Evolutionary conservation across 2,329 filamentous ascomycete genomes (phyloP), one percentile per base, ranked within the genome.

Genomic region (Neofusicoccum parvum): DNA sequence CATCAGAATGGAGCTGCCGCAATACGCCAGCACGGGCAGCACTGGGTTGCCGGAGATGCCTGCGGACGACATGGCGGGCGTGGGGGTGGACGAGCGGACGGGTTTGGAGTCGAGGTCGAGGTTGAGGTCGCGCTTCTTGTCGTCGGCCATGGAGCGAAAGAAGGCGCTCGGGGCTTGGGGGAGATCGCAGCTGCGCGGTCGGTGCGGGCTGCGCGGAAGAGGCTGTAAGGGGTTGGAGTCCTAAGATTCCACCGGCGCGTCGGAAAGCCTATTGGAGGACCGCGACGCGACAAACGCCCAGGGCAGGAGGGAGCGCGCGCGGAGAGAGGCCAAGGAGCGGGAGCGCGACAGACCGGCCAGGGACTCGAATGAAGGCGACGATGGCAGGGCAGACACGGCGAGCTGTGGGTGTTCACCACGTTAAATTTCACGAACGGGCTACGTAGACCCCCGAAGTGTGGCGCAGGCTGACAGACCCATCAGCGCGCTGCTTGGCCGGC

Each of bases 1-100:
- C 95, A 99, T 99, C 79, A 94, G 87, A 76, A 99, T 99, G n/a
- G 94, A 97, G 62, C 94, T 92, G 73, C 91, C 84, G 80, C 95
- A 99, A 84, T 99, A 99, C 56, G 92, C 88, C 70, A 96, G 76
- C 72, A 99, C 91, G 23, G 94, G 93, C 54, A 95, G 77, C 51
- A 87, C 82, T 15, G 93, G 92, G 79, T 88, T 95, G 80, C 93
- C 92, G 73, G 89, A 92, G 48, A 17, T 73, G 69, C 7, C 63
- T 32, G 53, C 77, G 72, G 82, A 78, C 74, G 77, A 75, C 79
- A 79, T 69, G 75, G 76, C 76, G 72, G 75, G 80, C 72, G 70
- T 81, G 74, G 72, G 85, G 80, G 76, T 84, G 81, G 79, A 88
- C 37, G 37, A 67, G 69, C 84, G 82, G 67, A 90, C 89, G 56